Conservation (phyloP, 2,329 filamentous ascomycete species). For the Cyclaneusma minus region DNA sequence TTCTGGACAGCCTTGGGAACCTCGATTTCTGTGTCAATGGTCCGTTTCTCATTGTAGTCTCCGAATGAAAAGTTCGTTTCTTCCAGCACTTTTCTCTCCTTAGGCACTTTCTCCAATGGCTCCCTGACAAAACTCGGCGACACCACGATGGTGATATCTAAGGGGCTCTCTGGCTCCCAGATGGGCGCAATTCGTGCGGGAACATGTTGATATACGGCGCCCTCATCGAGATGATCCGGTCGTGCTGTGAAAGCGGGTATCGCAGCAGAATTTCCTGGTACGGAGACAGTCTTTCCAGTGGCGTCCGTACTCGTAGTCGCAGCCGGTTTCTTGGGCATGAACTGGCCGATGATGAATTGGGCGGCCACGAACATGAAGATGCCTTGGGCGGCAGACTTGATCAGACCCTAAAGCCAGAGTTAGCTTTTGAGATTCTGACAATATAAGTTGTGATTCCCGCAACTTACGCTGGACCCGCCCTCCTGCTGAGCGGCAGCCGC, state of each 20-base stretch:
- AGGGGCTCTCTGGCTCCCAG: conserved; percentile 62
- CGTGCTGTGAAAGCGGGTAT: conserved; percentile 52
- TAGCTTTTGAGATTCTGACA: conserved; percentile 12
- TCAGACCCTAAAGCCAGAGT: no score
- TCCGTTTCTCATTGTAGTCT: conserved; percentile 64
- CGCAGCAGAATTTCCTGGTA: conserved; percentile 34
- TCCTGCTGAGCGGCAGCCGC: conserved; percentile 13
- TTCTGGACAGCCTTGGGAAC: conserved; percentile 71
- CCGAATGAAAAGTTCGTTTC: conserved; percentile 70
- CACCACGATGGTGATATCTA: conserved; percentile 78
- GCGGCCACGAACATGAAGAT: conserved; percentile 39
- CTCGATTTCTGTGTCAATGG: conserved; percentile 60
- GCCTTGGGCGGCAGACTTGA: conserved; percentile 29
- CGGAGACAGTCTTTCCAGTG: conserved; percentile 35
- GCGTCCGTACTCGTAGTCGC: conserved; percentile 26
- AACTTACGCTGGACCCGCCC: conserved; percentile 17
- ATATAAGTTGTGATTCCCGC: no score
- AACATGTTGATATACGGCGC: conserved; percentile 45
- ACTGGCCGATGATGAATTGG: conserved; percentile 40
- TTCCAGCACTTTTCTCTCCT: conserved; percentile 57
- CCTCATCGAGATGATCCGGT: conserved; percentile 42
- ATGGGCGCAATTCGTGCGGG: conserved; percentile 69
- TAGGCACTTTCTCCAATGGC: conserved; percentile 46
- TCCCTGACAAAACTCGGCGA: conserved; percentile 58
- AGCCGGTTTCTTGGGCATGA: conserved; percentile 29